Conservation (phyloP, 768 basidiomycete genomes). For the Boletus eberwhitei region DNA sequence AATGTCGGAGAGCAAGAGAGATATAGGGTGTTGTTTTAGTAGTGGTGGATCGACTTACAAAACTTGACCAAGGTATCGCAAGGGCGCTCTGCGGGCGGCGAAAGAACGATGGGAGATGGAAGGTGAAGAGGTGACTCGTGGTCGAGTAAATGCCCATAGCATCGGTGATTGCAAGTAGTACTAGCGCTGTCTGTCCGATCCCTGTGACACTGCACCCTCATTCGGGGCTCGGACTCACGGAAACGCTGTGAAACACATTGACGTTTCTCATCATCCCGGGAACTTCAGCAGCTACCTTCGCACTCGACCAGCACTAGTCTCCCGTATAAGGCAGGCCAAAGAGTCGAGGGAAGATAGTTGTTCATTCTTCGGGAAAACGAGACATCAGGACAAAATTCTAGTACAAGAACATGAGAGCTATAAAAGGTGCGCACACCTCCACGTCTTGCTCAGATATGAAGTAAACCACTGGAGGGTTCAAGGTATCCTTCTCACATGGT, state of each 20-base stretch:
- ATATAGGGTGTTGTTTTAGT: not conserved
- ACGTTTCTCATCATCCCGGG: slow-evolving; percentile 16
- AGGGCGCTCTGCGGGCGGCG: slow-evolving; percentile 6
- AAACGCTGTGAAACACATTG: not conserved
- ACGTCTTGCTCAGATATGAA: slow-evolving; percentile 2
- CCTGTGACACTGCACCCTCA: not conserved
- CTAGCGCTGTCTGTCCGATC: not conserved
- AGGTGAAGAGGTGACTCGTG: not conserved
- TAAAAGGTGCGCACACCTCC: slow-evolving; percentile 46
- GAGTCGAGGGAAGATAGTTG: not conserved
- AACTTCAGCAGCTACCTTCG: slow-evolving; percentile 1
- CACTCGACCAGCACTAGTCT: not conserved
- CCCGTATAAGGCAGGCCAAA: too few relatives aligned
- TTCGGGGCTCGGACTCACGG: not conserved
- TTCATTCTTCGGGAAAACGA: not conserved
- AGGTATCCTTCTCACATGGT: slow-evolving; percentile 74
- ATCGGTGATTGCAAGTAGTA: not conserved
- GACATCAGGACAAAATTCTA: not conserved
- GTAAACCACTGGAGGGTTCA: not conserved
- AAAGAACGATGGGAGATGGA: slow-evolving; percentile 4
- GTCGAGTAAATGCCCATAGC: slow-evolving; percentile 2
- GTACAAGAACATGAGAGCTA: slow-evolving; percentile 50
- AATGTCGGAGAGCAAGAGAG: not conserved
- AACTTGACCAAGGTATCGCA: slow-evolving; percentile 9
- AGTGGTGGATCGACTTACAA: slow-evolving; percentile 13